These are phyloP conservation scores for Aspergillus egyptiacus DNA, from an alignment of 495 filamentous ascomycete species.

Conservation along the genomic window DNA sequence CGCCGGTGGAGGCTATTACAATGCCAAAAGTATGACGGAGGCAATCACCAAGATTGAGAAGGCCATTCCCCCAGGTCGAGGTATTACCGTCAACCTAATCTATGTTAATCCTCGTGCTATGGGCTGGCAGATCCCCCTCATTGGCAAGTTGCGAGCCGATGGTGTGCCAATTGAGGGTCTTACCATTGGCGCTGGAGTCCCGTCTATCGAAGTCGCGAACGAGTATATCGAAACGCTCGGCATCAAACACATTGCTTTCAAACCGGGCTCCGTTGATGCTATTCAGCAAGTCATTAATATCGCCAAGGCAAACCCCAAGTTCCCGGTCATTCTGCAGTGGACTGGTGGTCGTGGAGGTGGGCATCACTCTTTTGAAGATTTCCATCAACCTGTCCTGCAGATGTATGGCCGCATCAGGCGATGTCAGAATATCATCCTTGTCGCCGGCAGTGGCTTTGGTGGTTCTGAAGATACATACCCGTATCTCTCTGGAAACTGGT, in stretches of 20 bases:
- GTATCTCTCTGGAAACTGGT: slow-evolving; percentile 86
- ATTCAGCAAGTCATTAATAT: slow-evolving; percentile 90
- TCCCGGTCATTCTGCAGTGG: slow-evolving; percentile 90
- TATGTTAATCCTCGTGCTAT: slow-evolving; percentile 96
- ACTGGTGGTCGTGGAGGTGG: slow-evolving; percentile 91
- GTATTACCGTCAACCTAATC: slow-evolving; percentile 91
- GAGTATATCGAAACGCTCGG: slow-evolving; percentile 94
- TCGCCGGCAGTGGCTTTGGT: slow-evolving; percentile 90
- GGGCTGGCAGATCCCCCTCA: slow-evolving; percentile 94
- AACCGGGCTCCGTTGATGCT: slow-evolving; percentile 83
- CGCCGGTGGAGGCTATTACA: slow-evolving; percentile 89
- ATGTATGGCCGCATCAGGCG: slow-evolving; percentile 83
- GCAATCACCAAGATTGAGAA: slow-evolving; percentile 87
- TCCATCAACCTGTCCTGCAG: slow-evolving; percentile 86
- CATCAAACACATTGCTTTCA: slow-evolving; percentile 91
- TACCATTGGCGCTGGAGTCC: slow-evolving; percentile 90
- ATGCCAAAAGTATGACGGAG: slow-evolving; percentile 80
- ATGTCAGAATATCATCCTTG: slow-evolving; percentile 76
- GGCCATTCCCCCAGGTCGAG: slow-evolving; percentile 79
- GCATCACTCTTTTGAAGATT: slow-evolving; percentile 93
- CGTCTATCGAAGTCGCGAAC: slow-evolving; percentile 86
- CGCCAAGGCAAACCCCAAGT: slow-evolving; percentile 81
- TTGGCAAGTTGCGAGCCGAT: slow-evolving; percentile 75
- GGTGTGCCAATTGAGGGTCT: slow-evolving; percentile 92
- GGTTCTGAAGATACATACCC: slow-evolving; percentile 89